Percentiles rank a stretch among this genome's conserved stretches.
Conservation (phyloP, 2,329 filamentous ascomycete species). For the Curvularia eragrostidis region DNA sequence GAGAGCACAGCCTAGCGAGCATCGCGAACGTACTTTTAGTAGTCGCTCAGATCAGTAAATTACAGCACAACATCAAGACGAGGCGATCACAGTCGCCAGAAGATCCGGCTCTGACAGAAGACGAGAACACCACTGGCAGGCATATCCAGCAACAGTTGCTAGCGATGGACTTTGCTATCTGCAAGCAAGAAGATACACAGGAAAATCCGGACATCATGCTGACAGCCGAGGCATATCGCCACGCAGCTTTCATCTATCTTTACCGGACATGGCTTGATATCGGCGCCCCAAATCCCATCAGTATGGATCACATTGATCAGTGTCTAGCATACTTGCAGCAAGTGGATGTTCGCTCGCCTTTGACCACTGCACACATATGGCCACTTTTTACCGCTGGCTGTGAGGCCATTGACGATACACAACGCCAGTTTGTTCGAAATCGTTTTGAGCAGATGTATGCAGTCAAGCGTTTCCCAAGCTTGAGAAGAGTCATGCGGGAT, state of each 20-base stretch:
- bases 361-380: slow-evolving; percentile 41
- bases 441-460: slow-evolving; percentile 36
- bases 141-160: slow-evolving; percentile 28
- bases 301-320: slow-evolving; percentile 35
- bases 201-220: slow-evolving; percentile 22
- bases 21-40: slow-evolving; percentile 37
- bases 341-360: slow-evolving; percentile 29
- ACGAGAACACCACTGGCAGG: slow-evolving; percentile 28
- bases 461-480: slow-evolving; percentile 33
- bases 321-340: slow-evolving; percentile 30
- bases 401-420: slow-evolving; percentile 29
- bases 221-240: slow-evolving; percentile 41
- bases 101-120: slow-evolving; percentile 21
- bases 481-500: slow-evolving; percentile 37
- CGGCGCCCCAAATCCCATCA: slow-evolving; percentile 41
- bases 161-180: slow-evolving; percentile 23
- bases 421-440: slow-evolving; percentile 36
- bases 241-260: slow-evolving; percentile 45
- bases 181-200: background rate
- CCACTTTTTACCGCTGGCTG: slow-evolving; percentile 44
- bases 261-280: slow-evolving; percentile 43
- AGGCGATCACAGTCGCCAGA: slow-evolving; percentile 9
- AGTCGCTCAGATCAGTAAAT: slow-evolving; percentile 37
- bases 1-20: slow-evolving; percentile 27
- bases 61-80: slow-evolving; percentile 31